Evolutionary conservation across 2,329 filamentous ascomycete genomes (phyloP).

Genomic region (Nigrospora osmanthi): DNA sequence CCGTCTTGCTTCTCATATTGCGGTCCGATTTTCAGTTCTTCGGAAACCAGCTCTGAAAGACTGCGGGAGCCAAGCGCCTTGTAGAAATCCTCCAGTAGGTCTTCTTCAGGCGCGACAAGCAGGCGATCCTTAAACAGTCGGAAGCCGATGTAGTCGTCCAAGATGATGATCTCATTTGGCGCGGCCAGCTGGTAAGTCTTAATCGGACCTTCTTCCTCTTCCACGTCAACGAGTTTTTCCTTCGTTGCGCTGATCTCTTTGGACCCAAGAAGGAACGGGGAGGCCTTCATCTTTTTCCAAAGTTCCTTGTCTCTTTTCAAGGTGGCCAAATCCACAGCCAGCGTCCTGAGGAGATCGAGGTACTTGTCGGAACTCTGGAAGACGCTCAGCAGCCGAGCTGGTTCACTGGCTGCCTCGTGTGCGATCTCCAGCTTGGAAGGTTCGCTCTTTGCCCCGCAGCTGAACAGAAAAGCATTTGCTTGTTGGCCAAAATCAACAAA

Average conservation of each 20-base stretch:
- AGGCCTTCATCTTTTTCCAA: slow-evolving; percentile 65
- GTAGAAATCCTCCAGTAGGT: slow-evolving; percentile 79
- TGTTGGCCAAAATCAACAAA: slow-evolving; percentile 90
- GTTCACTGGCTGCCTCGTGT: slow-evolving; percentile 73
- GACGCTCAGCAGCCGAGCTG: slow-evolving; percentile 70
- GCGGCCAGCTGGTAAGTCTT: slow-evolving; percentile 72
- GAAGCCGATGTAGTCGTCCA: slow-evolving; percentile 86
- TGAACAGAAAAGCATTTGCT: slow-evolving; percentile 81
- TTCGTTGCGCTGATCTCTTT: slow-evolving; percentile 55
- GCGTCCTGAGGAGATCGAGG: slow-evolving; percentile 67
- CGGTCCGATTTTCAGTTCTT: slow-evolving; percentile 66
- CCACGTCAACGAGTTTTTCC: slow-evolving; percentile 38
- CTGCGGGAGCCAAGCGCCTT: slow-evolving; percentile 67
- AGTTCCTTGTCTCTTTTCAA: slow-evolving; percentile 75
- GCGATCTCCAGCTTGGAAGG: slow-evolving; percentile 84
- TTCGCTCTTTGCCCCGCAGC: slow-evolving; percentile 84
- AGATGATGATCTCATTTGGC: slow-evolving; percentile 65
- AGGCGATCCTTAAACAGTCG: slow-evolving; percentile 79
- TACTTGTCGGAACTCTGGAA: slow-evolving; percentile 83
- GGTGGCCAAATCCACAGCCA: slow-evolving; percentile 63
- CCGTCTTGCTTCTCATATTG: slow-evolving; percentile 57
- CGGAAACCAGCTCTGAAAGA: slow-evolving; percentile 70
- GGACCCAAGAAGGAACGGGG: slow-evolving; percentile 76
- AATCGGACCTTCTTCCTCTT: slow-evolving; percentile 57
- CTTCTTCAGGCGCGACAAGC: slow-evolving; percentile 84